Base-by-base conservation (phyloP, 2,329 filamentous ascomycete species). In the Fusarium vanettenii region DNA sequence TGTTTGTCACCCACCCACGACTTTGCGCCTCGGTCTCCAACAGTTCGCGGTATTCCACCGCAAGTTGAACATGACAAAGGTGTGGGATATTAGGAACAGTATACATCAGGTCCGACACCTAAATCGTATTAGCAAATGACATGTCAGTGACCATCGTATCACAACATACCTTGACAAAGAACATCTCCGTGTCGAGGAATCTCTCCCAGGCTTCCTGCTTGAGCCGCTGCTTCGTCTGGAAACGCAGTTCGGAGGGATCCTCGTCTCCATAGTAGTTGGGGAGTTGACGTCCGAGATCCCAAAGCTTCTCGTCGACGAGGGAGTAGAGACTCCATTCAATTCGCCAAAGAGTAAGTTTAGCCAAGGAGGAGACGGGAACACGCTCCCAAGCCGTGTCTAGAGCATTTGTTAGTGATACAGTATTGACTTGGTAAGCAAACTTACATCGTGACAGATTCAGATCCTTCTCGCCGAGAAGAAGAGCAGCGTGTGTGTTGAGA, bases 381-480 rank as follows among this genome's bases (percentile, higher is more conserved):
- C 86, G 88, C 67, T 89, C 86, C 91, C 91, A 92, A 2, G 85
- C 85, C 20, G 90, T 87, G 77, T 91, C 89, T 91, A 67, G 1
- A n/a, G 72, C 18, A 8, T 8, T 2, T 14, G 39, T 78, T 60
- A 74, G 67, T 52, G 52, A 31, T 27, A 2, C 52, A n/a, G 55
- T 33, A 16, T 9, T 6, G 41, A 6, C n/a, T 27, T n/a, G 6
- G n/a, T 29, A 10, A 22, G n/a, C n/a, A 45, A 57, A 84, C 89
- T 83, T 83, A 91, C 89, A 92, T 84, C 86, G 85, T 16, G 89
- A 88, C 4, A 93, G 85, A 16, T 85, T 83, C 22, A 92, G 82
- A 74, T 93, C 91, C 77, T 91, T 92, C 77, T 92, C 90, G 16
- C 91, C 91, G 2, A 93, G 83, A 10, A 93, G 85, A 16, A 92